These are phyloP conservation scores for Fusarium virguliforme DNA, from an alignment of 2,329 filamentous ascomycete species.

Conservation along the genomic window DNA sequence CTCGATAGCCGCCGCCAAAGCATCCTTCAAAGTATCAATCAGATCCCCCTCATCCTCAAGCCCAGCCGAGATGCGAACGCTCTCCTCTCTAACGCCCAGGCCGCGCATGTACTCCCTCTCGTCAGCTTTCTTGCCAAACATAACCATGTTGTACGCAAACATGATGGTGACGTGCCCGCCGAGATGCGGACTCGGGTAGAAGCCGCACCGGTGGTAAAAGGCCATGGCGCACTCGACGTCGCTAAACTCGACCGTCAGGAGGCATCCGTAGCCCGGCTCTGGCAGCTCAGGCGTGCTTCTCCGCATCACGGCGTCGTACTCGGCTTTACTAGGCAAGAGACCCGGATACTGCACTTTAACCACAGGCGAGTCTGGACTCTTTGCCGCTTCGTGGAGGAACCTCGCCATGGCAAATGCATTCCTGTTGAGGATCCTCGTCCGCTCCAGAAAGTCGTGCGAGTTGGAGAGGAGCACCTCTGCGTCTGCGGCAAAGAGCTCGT, in stretches of 20 bases:
- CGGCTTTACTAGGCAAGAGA: constrained; percentile 52
- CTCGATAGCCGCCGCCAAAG: constrained; percentile 50
- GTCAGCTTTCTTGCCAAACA: constrained; percentile 60
- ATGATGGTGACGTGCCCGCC: constrained; percentile 68
- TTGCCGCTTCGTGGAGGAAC: constrained; percentile 55
- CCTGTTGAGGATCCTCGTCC: constrained; percentile 59
- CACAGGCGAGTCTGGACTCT: constrained; percentile 57
- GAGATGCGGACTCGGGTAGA: constrained; percentile 69
- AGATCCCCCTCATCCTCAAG: constrained; percentile 63
- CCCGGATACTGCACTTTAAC: constrained; percentile 63
- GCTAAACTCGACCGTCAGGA: constrained; percentile 68
- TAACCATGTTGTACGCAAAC: constrained; percentile 64
- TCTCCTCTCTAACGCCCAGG: constrained; percentile 59
- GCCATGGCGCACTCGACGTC: constrained; percentile 58
- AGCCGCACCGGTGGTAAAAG: constrained; percentile 67
- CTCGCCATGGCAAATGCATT: constrained; percentile 63
- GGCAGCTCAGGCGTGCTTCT: constrained; percentile 61
- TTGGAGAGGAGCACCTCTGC: constrained; percentile 64
- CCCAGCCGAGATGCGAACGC: constrained; percentile 65
- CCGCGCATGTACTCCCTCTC: constrained; percentile 57
- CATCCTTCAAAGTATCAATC: constrained; percentile 58
- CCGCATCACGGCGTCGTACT: constrained; percentile 58
- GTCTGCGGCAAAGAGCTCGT: constrained; percentile 66
- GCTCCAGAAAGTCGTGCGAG: constrained; percentile 61
- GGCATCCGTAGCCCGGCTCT: constrained; percentile 69